These are phyloP conservation scores for Rhizophagus prolifer DNA, from an alignment of 192 early-diverging fungal species.

Conservation along the genomic window DNA sequence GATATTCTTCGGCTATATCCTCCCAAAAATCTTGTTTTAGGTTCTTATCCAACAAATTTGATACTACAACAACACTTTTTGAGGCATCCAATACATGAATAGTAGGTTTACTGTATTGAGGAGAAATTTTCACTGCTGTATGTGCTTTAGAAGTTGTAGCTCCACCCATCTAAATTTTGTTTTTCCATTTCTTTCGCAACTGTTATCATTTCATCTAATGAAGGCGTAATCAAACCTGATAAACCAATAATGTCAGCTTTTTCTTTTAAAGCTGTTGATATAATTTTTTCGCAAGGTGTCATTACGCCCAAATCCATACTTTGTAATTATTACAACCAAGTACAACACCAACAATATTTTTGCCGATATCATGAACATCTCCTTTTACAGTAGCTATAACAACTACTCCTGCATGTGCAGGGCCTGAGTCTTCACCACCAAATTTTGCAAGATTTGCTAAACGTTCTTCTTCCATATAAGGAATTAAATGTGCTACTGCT, in stretches of 20 bases:
- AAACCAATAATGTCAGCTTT: constrained; percentile 94
- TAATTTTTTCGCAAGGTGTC: constrained; percentile 92
- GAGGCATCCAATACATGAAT: constrained; percentile 92
- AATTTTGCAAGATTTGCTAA: constrained; percentile 62
- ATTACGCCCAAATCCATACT: constrained; percentile 85
- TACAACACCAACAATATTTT: constrained; percentile 97
- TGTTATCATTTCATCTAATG: constrained; percentile 95
- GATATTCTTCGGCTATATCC: constrained; percentile 90
- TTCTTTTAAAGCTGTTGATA: constrained; percentile 81
- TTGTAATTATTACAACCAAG: constrained; percentile 97
- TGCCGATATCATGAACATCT: constrained; percentile 98
- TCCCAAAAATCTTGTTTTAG: constrained; percentile 83
- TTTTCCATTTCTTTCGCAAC: constrained; percentile 93
- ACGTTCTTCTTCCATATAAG: constrained; percentile 91
- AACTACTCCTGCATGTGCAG: constrained; percentile 86
- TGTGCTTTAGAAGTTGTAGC: constrained; percentile 96
- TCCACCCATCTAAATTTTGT: constrained; percentile 81
- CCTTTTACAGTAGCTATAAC: constrained; percentile 96
- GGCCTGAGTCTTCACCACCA: constrained; percentile 55
- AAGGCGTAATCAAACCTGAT: constrained; percentile 92
- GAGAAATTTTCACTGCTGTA: constrained; percentile 95
- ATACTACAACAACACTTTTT: constrained; percentile 83
- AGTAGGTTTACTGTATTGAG: constrained; percentile 77
- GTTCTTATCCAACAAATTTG: constrained; percentile 78
- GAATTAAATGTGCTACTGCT: constrained; percentile 94